phyloP scores from a whole-genome alignment of 192 early-diverging fungal genomes.

The Coemansia reversa region DNA sequence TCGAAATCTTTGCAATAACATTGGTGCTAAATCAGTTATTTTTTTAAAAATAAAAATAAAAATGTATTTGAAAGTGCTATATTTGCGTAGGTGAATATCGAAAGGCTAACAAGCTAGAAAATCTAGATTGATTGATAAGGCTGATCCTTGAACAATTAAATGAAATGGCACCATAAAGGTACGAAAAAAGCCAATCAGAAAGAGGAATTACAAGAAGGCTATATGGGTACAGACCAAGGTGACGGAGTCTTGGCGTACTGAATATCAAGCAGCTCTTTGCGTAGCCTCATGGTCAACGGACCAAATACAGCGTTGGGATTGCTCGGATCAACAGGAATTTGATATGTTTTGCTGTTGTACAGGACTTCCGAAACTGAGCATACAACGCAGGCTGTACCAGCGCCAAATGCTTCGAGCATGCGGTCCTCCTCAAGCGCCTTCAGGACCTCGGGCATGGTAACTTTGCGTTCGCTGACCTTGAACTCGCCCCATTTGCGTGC shows the following conservation, averaged over 20 bases:
- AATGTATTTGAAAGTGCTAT: too few relatives aligned
- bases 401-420: conserved; percentile 91
- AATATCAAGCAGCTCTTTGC: conserved; percentile 86
- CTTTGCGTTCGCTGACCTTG: conserved; percentile 81
- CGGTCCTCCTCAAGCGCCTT: conserved; percentile 73
- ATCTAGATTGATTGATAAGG: too few relatives aligned
- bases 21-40: too few relatives aligned
- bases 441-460: conserved; percentile 81
- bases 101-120: too few relatives aligned
- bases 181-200: too few relatives aligned
- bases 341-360: conserved; percentile 70
- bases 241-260: conserved; percentile 83
- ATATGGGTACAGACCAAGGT: conserved; percentile 37
- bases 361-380: conserved; percentile 84
- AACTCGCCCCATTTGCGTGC: conserved; percentile 84
- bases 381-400: conserved; percentile 97
- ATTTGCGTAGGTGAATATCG: too few relatives aligned
- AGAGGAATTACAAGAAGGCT: background rate
- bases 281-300: conserved; percentile 78
- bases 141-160: too few relatives aligned
- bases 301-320: conserved; percentile 81
- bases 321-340: conserved; percentile 89
- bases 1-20: too few relatives aligned
- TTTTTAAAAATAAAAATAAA: too few relatives aligned
- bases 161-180: too few relatives aligned